Percentiles rank a stretch among this genome's conserved stretches.
phyloP scores from a whole-genome alignment of 2,329 filamentous ascomycete species.

The Leptographium wingfieldii region DNA sequence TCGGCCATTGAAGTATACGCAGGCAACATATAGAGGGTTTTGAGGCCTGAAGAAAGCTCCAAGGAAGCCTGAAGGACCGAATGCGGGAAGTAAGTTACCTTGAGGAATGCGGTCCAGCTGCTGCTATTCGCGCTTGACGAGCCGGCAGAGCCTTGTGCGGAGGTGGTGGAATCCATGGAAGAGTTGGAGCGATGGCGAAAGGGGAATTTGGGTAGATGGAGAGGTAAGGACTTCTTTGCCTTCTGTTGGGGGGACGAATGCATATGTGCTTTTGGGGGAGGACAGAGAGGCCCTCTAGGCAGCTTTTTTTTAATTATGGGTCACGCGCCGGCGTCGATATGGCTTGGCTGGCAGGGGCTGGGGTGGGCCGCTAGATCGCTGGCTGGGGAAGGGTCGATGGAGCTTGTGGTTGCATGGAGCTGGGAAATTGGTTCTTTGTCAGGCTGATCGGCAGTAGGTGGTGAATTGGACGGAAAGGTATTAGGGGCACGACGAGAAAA shows the following conservation, averaged over 20 bases:
- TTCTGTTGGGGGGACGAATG: constrained; percentile 2
- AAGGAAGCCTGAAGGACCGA: not conserved
- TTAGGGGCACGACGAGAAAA: not conserved
- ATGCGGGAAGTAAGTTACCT: constrained; percentile 22
- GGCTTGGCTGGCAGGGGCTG: not conserved
- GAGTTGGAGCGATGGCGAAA: not conserved
- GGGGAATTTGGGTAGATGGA: not conserved
- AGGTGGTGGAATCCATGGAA: constrained; percentile 7
- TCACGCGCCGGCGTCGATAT: not conserved
- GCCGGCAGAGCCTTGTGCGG: constrained; percentile 16
- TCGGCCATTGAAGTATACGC: not conserved
- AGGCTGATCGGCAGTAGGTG: not conserved
- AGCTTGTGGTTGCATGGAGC: not conserved
- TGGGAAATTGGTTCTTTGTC: not conserved
- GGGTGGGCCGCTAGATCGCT: not conserved
- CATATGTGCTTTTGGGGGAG: not conserved
- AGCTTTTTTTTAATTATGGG: not conserved
- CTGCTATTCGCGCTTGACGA: constrained; percentile 20
- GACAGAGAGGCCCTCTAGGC: not conserved
- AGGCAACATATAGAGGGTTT: not conserved
- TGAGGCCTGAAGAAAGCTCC: not conserved
- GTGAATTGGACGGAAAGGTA: not conserved
- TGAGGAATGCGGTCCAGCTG: constrained; percentile 40
- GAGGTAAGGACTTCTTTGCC: not conserved
- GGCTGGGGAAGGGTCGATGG: not conserved